These are phyloP conservation scores for Eremothecium cymbalariae DNA, from an alignment of 1,139 yeast genomes.

Conservation along the genomic window DNA sequence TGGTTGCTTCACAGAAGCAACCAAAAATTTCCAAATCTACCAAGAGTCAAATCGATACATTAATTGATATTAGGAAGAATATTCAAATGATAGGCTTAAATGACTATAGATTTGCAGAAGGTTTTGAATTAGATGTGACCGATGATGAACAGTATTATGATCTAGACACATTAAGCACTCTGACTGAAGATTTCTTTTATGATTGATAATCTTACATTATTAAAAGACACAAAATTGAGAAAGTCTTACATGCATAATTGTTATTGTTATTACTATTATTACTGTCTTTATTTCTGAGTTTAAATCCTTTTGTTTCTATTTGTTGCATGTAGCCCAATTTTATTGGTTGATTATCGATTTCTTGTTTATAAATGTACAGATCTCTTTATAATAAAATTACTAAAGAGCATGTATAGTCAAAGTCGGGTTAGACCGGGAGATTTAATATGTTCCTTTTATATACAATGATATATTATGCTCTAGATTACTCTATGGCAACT, in stretches of 20 bases:
- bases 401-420: too few species aligned
- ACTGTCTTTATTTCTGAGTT: too few species aligned
- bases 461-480: too few species aligned
- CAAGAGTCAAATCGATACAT: conserved; percentile 46
- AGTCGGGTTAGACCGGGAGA: too few species aligned
- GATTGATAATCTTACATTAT: too few species aligned
- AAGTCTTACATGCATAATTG: background rate
- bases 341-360: conserved; percentile 1
- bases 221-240: too few species aligned
- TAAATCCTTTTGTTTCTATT: too few species aligned
- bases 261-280: background rate
- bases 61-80: conserved; percentile 53
- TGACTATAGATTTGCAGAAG: conserved; percentile 31
- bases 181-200: conserved; percentile 41
- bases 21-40: conserved; percentile 47
- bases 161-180: conserved; percentile 36
- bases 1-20: conserved; percentile 36
- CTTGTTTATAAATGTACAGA: too few species aligned
- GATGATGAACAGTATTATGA: conserved; percentile 40
- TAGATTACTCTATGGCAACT: too few species aligned
- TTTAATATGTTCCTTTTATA: too few species aligned
- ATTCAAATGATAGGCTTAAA: conserved; percentile 58
- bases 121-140: conserved; percentile 21
- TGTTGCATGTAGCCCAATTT: background rate
- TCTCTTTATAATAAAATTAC: too few species aligned